Base-by-base conservation (phyloP, 495 filamentous ascomycete genomes). In the Neurospora africana region DNA sequence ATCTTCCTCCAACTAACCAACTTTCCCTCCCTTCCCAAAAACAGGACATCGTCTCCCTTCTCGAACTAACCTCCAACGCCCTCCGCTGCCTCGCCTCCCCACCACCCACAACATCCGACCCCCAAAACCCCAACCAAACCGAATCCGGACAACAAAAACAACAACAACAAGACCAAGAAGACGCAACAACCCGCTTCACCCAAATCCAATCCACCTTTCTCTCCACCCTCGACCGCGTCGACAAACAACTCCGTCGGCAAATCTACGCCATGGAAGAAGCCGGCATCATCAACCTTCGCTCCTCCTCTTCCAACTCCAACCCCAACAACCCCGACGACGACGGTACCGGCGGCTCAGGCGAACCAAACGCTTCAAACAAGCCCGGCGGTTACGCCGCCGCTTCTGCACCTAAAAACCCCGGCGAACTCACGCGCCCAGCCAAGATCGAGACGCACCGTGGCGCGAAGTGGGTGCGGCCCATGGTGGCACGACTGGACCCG, bases 231-330 rank as follows among this genome's bases (percentile, higher is more conserved):
- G 90, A 90, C 44, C 86, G 87, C 7, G 86, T 93, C 65, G 89
- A 92, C 78, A 89, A 92, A 13, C 83, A 87, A 7, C 85, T 96
- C 21, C 88, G 88, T 67, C 87, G 91, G n/a, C 92, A 97, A 75
- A 90, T 93, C 72, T 90, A 89, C 74, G 92, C 90, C 0, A 79
- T 97, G 35, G 91, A 94, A 75, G 92, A 95, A 80, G 90, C 90
- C 1, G 86, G 87, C 27, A 90, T 95, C 70, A 85, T 94, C 78
- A 81, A 85, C n/a, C 84, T 87, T 10, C 75, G 70, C n/a, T 38
- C 71, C 15, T 38, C 71, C n/a, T 68, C 68, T 15, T 36, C 68
- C 9, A 74, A 67, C 19, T 4, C 27, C 27, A 13, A 69, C 30
- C 15, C 69, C 33, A 47, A 61, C 21, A 41, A 27, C 35, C 43